Evolutionary conservation across 1,139 yeast species (phyloP).

Genomic region (Blastobotrys malaysiensis): DNA sequence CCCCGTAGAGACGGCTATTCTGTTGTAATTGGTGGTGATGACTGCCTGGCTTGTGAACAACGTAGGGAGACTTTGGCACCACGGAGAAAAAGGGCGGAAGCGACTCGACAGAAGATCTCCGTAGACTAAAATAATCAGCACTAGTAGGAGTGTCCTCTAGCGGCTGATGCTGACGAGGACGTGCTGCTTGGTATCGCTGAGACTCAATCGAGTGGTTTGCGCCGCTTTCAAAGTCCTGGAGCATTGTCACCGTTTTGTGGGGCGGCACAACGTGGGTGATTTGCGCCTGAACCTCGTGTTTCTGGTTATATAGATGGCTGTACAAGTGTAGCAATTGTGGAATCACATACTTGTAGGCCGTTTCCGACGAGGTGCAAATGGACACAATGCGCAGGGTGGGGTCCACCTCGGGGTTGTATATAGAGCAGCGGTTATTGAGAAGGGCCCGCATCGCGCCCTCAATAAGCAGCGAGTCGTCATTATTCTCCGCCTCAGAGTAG

Average conservation of each 20-base stretch:
- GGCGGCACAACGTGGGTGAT: constrained; percentile 21
- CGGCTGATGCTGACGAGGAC: not conserved
- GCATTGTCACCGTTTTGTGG: constrained; percentile 14
- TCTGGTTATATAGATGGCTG: constrained; percentile 3
- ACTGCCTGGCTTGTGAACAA: not conserved
- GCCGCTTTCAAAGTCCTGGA: constrained; percentile 1
- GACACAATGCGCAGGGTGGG: constrained; percentile 18
- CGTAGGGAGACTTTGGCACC: not conserved
- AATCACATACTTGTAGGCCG: constrained; percentile 17
- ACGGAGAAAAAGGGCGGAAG: not conserved
- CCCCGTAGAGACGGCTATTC: not conserved
- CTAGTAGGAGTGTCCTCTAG: not conserved
- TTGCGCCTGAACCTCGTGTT: constrained; percentile 13
- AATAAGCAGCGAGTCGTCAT: constrained; percentile 10
- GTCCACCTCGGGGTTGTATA: constrained; percentile 11
- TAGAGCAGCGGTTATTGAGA: constrained; percentile 4
- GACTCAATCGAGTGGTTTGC: not conserved
- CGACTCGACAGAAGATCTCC: not conserved
- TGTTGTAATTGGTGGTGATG: not conserved
- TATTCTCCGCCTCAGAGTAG: constrained; percentile 4
- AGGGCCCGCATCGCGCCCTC: constrained; percentile 10
- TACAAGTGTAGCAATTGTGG: constrained; percentile 18
- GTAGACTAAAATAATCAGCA: not conserved
- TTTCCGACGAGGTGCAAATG: constrained; percentile 19
- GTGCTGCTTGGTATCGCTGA: not conserved